A percentile compares a stretch with the other conserved stretches of the same genome.
These are phyloP conservation scores for Rutstroemia sp. DNA, from an alignment of 2,329 filamentous ascomycete genomes.

Conservation along the genomic window DNA sequence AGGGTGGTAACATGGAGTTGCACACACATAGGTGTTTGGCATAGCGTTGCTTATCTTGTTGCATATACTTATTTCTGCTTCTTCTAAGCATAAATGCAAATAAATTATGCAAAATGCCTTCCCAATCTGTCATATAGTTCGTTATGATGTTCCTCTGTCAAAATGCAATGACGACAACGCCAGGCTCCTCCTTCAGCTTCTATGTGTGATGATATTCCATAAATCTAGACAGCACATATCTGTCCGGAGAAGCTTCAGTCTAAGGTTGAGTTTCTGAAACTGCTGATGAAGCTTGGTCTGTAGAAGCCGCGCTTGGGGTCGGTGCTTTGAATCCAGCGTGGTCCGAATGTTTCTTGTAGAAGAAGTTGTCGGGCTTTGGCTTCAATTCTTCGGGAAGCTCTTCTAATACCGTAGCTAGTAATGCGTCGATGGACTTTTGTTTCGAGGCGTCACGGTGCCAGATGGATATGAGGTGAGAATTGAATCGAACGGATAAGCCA, in stretches of 20 bases:
- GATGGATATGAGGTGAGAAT: slow-evolving; percentile 78
- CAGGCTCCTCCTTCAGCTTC: neutral
- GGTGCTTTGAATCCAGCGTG: slow-evolving; percentile 73
- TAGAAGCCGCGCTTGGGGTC: slow-evolving; percentile 13
- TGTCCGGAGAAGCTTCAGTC: slow-evolving; percentile 15
- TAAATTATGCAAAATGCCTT: slow-evolving; percentile 13
- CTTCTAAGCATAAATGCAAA: slow-evolving; percentile 10
- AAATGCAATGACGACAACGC: neutral
- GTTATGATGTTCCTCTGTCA: neutral
- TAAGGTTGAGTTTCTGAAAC: neutral
- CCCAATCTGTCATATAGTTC: neutral
- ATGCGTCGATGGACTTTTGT: slow-evolving; percentile 66
- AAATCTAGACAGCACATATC: neutral
- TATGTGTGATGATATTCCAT: too few relatives aligned
- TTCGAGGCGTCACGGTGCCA: slow-evolving; percentile 89
- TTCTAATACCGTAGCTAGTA: slow-evolving; percentile 66
- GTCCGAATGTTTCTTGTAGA: slow-evolving; percentile 86
- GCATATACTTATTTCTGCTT: slow-evolving; percentile 5
- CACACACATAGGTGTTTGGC: neutral
- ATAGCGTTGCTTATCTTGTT: neutral
- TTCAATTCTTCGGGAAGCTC: slow-evolving; percentile 65
- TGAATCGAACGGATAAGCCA: slow-evolving; percentile 81
- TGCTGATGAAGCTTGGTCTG: slow-evolving; percentile 2
- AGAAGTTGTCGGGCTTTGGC: slow-evolving; percentile 65
- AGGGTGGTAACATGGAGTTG: neutral